phyloP scores from a whole-genome alignment of 2,329 filamentous ascomycete genomes.

The Nannizzia gypsea region DNA sequence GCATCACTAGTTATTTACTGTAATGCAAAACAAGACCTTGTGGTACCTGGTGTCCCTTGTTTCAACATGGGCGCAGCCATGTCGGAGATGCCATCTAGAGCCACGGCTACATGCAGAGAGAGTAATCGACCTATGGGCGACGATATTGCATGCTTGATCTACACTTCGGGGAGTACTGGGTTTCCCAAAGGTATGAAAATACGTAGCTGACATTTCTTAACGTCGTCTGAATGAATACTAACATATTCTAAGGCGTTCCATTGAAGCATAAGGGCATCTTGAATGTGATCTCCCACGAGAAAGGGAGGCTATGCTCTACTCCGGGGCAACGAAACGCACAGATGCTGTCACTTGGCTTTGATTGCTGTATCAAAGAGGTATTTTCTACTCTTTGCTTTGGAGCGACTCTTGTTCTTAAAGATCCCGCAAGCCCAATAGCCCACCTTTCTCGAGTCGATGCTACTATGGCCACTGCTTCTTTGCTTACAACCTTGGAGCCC shows the following conservation, averaged over 20 bases:
- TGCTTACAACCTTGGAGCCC: slow-evolving; percentile 25
- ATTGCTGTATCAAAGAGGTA: slow-evolving; percentile 35
- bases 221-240: not conserved
- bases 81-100: not conserved
- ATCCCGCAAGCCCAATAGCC: slow-evolving; percentile 19
- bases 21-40: not conserved
- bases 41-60: not conserved
- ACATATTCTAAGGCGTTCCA: not conserved
- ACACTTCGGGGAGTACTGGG: not conserved
- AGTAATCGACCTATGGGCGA: not conserved
- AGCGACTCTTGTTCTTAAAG: slow-evolving; percentile 27
- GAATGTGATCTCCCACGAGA: not conserved
- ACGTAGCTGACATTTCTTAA: not conserved
- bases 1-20: not conserved
- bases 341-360: slow-evolving; percentile 35
- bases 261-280: not conserved
- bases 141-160: not conserved
- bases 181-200: not conserved
- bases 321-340: slow-evolving; percentile 30
- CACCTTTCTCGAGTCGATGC: slow-evolving; percentile 23
- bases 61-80: not conserved
- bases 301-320: slow-evolving; percentile 17
- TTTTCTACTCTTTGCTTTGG: slow-evolving; percentile 33
- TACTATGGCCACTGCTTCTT: slow-evolving; percentile 31
- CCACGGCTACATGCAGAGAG: not conserved